A percentile compares a stretch with the other conserved stretches of the same genome.
These are phyloP conservation scores for Trichoderma atrobrunneum DNA, from an alignment of 2,329 filamentous ascomycete species.

Conservation along the genomic window DNA sequence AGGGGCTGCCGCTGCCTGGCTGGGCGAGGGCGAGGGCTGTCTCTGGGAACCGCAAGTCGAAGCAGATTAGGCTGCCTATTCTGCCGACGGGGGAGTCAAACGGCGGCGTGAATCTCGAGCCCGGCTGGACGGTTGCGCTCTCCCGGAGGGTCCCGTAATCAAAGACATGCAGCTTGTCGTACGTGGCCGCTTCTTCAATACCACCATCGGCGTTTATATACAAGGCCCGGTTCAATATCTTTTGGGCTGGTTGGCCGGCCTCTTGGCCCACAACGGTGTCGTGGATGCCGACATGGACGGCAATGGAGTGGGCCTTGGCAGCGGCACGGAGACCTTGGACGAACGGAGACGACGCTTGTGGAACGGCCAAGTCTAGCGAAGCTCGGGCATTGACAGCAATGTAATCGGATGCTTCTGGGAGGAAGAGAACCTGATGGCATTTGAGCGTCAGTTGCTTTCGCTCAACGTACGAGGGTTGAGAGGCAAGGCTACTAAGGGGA, in stretches of 20 bases:
- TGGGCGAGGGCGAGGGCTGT: constrained; percentile 63
- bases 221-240: constrained; percentile 51
- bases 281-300: constrained; percentile 86
- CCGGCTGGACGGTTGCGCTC: constrained; percentile 63
- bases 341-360: constrained; percentile 66
- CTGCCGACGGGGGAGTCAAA: constrained; percentile 72
- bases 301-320: constrained; percentile 61
- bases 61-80: constrained; percentile 81
- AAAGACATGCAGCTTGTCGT: constrained; percentile 91
- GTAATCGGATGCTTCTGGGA: constrained; percentile 90
- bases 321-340: constrained; percentile 70
- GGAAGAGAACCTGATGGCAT: constrained; percentile 66
- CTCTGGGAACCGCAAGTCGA: constrained; percentile 84
- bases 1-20: constrained; percentile 33
- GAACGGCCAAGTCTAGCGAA: constrained; percentile 66
- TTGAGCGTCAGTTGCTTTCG: constrained; percentile 12
- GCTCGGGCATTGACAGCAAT: constrained; percentile 68
- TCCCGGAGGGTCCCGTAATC: constrained; percentile 59
- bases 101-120: constrained; percentile 61
- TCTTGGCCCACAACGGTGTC: constrained; percentile 48
- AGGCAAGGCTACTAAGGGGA: background rate
- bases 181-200: constrained; percentile 46
- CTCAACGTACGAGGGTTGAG: background rate
- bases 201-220: constrained; percentile 47
- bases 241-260: constrained; percentile 22